Evolutionary conservation across 495 filamentous ascomycete genomes (phyloP).

Genomic region (Aspergillus funiculosus): DNA sequence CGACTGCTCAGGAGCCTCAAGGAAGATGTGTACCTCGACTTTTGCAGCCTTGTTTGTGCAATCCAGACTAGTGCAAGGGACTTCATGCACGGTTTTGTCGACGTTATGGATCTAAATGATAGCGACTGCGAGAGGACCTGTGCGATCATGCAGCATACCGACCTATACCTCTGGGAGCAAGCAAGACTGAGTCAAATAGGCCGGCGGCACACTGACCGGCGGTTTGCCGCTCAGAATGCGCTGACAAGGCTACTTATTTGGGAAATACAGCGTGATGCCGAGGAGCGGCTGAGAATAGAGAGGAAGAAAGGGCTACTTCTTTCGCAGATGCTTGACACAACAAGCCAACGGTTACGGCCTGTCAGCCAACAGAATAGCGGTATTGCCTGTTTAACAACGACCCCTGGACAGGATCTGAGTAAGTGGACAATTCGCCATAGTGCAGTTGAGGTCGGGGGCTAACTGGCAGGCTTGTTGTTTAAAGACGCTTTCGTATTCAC

Average conservation of each 20-base stretch:
- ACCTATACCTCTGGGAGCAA: conserved; percentile 31
- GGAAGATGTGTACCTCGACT: conserved; percentile 40
- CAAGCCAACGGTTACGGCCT: conserved; percentile 25
- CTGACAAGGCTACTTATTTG: conserved; percentile 39
- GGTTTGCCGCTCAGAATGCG: conserved; percentile 35
- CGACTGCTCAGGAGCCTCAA: conserved; percentile 42
- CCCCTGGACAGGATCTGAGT: conserved; percentile 34
- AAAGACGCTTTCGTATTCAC: conserved; percentile 29
- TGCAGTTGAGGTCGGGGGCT: conserved; percentile 4
- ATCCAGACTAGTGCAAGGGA: conserved; percentile 29
- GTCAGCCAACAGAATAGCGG: conserved; percentile 28
- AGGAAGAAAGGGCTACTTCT: conserved; percentile 26
- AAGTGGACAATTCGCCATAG: too few relatives aligned
- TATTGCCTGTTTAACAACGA: conserved; percentile 35
- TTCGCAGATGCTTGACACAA: conserved; percentile 22
- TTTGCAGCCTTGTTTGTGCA: conserved; percentile 37
- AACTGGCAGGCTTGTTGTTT: conserved; percentile 13
- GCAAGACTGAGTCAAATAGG: conserved; percentile 38
- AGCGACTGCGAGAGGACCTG: conserved; percentile 1
- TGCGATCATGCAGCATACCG: conserved; percentile 17
- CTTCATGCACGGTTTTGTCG: conserved; percentile 18
- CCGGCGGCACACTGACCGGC: conserved; percentile 31
- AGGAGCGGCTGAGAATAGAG: conserved; percentile 25
- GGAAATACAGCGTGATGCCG: conserved; percentile 38
- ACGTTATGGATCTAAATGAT: conserved; percentile 29